Conservation (phyloP, 768 basidiomycete genomes). For the Mycena maculata region DNA sequence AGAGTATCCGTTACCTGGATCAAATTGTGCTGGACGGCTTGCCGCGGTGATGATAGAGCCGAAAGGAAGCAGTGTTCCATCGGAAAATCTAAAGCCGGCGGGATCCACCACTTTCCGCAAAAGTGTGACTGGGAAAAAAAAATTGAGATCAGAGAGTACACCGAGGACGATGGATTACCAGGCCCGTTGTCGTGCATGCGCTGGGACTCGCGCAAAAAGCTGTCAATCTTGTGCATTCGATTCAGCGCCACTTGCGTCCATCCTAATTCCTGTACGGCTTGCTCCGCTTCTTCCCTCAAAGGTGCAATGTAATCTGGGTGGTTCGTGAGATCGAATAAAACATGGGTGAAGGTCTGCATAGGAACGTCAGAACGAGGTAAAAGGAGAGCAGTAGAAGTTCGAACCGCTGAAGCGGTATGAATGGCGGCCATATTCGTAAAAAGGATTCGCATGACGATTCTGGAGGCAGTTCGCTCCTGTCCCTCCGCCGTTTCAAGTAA, state of each 20-base stretch:
- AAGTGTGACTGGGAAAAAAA: slow-evolving; percentile 38
- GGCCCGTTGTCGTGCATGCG: slow-evolving; percentile 28
- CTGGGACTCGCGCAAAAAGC: slow-evolving; percentile 7
- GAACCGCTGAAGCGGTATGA: not conserved
- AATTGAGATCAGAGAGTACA: too few species aligned
- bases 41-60: slow-evolving; percentile 39
- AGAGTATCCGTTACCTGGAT: not conserved
- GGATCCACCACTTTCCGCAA: slow-evolving; percentile 40
- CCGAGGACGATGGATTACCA: too few species aligned
- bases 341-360: not conserved
- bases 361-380: not conserved
- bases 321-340: not conserved
- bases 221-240: not conserved
- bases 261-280: not conserved
- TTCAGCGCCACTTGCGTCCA: slow-evolving; percentile 1
- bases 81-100: slow-evolving; percentile 46
- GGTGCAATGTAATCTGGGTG: not conserved
- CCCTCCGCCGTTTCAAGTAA: slow-evolving; percentile 40
- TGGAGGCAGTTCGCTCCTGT: slow-evolving; percentile 24
- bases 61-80: slow-evolving; percentile 39
- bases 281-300: not conserved
- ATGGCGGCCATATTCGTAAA: slow-evolving; percentile 21
- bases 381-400: too few species aligned
- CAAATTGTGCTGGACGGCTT: slow-evolving; percentile 8
- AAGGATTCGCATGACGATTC: slow-evolving; percentile 39